phyloP scores from a whole-genome alignment of 805 yeast species.

The Saturnispora ahearnii region DNA sequence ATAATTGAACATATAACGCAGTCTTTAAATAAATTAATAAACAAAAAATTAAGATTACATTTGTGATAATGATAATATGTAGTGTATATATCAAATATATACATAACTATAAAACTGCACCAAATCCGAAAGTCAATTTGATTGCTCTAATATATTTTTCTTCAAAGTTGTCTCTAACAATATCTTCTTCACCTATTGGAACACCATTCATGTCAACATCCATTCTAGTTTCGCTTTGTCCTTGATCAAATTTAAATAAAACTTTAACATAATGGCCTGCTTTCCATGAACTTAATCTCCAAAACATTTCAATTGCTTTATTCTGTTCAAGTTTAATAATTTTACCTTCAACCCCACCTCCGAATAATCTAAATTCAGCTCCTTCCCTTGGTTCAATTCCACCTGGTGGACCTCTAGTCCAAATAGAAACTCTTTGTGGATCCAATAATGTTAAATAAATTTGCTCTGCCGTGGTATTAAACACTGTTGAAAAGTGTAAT shows the following conservation, averaged over 20 bases:
- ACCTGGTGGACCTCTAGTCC: constrained; percentile 70
- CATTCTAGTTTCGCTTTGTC: constrained; percentile 75
- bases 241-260: constrained; percentile 59
- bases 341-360: constrained; percentile 77
- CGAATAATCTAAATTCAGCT: constrained; percentile 62
- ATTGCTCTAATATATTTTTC: constrained; percentile 85
- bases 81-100: no score
- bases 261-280: constrained; percentile 70
- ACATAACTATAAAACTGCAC: constrained; percentile 59
- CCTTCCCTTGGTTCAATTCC: constrained; percentile 51
- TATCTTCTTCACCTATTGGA: constrained; percentile 92
- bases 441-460: constrained; percentile 69
- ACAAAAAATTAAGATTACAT: no score
- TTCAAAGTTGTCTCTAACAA: constrained; percentile 76
- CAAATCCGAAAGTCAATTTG: constrained; percentile 89
- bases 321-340: constrained; percentile 50
- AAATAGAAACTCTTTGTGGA: constrained; percentile 72
- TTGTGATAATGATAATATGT: no score
- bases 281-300: constrained; percentile 91
- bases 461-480: constrained; percentile 84
- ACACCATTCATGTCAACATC: constrained; percentile 73
- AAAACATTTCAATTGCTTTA: constrained; percentile 56
- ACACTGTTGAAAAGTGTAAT: constrained; percentile 65
- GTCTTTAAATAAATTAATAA: no score
- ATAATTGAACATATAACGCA: no score